phyloP scores from a whole-genome alignment of 2,329 filamentous ascomycete species.

The Nothopassalora personata region DNA sequence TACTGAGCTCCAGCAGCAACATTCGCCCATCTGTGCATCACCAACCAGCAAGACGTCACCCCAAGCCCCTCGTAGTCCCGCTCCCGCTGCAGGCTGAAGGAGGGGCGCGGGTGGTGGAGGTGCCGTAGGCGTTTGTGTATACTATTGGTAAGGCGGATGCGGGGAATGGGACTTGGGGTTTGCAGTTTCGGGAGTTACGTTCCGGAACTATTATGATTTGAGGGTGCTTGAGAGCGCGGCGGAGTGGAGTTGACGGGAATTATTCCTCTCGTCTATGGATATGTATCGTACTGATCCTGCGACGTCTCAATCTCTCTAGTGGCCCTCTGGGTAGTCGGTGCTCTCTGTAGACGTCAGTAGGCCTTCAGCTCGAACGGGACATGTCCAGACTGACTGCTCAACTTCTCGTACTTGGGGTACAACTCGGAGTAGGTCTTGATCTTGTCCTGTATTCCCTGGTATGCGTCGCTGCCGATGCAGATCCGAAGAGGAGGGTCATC shows the following conservation, averaged over 20 bases:
- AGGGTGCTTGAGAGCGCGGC: conserved; percentile 7
- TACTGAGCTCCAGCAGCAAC: not conserved
- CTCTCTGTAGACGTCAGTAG: conserved; percentile 3
- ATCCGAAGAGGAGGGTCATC: conserved; percentile 50
- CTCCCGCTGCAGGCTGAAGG: not conserved
- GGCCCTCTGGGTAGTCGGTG: conserved; percentile 1
- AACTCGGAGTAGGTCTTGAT: conserved; percentile 46
- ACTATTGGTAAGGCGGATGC: conserved; percentile 10
- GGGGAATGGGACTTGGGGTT: conserved; percentile 9
- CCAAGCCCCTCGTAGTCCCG: not conserved
- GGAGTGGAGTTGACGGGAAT: not conserved
- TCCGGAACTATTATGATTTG: conserved; percentile 18
- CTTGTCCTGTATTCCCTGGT: conserved; percentile 45
- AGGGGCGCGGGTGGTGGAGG: not conserved
- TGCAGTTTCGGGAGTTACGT: conserved; percentile 13
- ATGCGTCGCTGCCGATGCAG: conserved; percentile 52
- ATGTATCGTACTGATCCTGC: not conserved
- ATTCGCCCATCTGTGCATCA: not conserved
- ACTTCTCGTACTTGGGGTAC: conserved; percentile 47
- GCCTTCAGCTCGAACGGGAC: conserved; percentile 14
- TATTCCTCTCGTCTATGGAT: not conserved
- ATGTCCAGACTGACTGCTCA: conserved; percentile 45
- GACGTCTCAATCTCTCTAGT: not conserved
- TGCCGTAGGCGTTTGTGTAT: conserved; percentile 14
- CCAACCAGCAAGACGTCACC: not conserved